Evolutionary conservation across 1,284 basidiomycete species (phyloP).

Genomic region (Rhodotorula sp.): DNA sequence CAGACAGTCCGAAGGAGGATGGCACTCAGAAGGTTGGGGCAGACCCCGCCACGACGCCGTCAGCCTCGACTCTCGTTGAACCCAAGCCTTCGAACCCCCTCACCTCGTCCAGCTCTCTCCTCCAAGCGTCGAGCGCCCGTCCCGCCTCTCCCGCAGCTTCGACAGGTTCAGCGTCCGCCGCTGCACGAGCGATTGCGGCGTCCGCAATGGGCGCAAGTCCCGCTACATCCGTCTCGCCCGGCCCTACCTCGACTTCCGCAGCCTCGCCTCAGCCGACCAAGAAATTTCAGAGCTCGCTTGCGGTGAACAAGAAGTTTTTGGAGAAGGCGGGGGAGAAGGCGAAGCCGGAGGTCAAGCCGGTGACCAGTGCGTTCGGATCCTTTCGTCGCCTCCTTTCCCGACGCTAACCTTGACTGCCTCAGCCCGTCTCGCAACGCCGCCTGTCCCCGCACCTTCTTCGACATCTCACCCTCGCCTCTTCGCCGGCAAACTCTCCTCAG

Average conservation of each 20-base stretch:
- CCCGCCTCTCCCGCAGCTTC: background rate
- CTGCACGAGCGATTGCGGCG: background rate
- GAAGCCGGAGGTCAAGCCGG: conserved; percentile 31
- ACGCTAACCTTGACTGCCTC: background rate
- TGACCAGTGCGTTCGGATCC: conserved; percentile 5
- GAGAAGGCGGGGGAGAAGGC: conserved; percentile 63
- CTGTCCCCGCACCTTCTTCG: conserved; percentile 63
- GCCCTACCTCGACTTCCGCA: conserved; percentile 3
- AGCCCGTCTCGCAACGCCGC: conserved; percentile 63
- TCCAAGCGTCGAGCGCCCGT: background rate
- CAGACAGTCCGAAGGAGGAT: no score
- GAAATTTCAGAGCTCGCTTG: conserved; percentile 73
- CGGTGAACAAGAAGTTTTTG: conserved; percentile 91
- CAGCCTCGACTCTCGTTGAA: background rate
- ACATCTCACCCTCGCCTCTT: conserved; percentile 48
- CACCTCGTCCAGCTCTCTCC: background rate
- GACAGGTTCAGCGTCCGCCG: background rate
- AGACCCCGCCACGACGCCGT: no score
- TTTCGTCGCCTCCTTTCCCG: conserved; percentile 31
- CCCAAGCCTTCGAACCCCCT: conserved; percentile 15
- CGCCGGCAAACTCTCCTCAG: conserved; percentile 44
- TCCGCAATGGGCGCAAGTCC: conserved; percentile 10
- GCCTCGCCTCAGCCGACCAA: conserved; percentile 51
- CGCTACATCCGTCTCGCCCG: conserved; percentile 19
- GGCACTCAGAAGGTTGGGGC: background rate